Conservation (phyloP, 2,329 filamentous ascomycete species). For the Colletotrichum sp. region DNA sequence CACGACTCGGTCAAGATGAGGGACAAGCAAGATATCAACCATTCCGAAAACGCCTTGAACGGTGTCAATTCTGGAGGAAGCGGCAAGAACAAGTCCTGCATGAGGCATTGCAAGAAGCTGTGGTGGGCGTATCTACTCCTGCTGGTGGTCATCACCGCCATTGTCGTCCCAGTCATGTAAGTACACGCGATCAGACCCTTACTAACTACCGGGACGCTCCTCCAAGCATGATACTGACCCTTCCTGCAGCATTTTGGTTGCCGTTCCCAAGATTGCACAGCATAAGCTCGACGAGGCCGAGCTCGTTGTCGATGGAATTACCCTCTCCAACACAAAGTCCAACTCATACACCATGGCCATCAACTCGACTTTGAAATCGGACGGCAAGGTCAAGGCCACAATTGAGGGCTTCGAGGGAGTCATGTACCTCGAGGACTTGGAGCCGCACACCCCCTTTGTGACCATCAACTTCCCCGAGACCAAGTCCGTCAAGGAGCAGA, state of each 20-base stretch:
- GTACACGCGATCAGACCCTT: slow-evolving; percentile 30
- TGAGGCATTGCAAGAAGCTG: slow-evolving; percentile 57
- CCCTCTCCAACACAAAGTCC: slow-evolving; percentile 50
- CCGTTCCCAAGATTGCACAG: slow-evolving; percentile 62
- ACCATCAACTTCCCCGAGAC: slow-evolving; percentile 58
- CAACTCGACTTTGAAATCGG: slow-evolving; percentile 59
- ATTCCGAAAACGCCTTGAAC: slow-evolving; percentile 37
- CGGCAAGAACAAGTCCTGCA: slow-evolving; percentile 43
- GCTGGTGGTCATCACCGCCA: slow-evolving; percentile 52
- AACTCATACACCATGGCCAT: slow-evolving; percentile 56
- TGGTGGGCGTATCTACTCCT: slow-evolving; percentile 67
- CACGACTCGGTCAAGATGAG: slow-evolving; percentile 35
- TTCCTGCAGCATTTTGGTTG: slow-evolving; percentile 56
- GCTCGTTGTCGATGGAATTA: slow-evolving; percentile 57
- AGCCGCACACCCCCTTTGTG: slow-evolving; percentile 53
- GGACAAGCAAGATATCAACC: slow-evolving; percentile 39
- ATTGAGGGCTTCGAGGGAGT: slow-evolving; percentile 56
- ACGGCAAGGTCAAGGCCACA: slow-evolving; percentile 56
- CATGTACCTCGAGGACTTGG: slow-evolving; percentile 59
- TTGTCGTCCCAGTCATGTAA: slow-evolving; percentile 66
- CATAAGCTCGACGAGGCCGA: slow-evolving; percentile 57
- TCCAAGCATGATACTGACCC: not conserved
- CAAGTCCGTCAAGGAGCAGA: slow-evolving; percentile 50
- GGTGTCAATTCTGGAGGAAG: not conserved
- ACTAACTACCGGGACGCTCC: not conserved